Conservation (phyloP, 352 stramenopile species). For the Phytophthora aleatoria region DNA sequence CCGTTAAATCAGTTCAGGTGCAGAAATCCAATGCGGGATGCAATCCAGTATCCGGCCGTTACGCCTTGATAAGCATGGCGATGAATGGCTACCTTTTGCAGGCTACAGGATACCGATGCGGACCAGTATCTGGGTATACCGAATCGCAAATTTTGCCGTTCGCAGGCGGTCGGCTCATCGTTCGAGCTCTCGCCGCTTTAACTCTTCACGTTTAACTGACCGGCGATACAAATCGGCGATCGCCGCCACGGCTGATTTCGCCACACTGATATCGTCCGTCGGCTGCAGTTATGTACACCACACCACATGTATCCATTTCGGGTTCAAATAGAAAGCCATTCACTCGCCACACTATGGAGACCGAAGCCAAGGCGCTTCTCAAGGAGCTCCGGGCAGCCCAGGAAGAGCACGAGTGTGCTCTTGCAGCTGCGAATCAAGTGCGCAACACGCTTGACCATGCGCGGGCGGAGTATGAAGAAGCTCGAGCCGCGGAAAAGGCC, state of each 20-base stretch:
- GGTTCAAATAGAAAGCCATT: background rate
- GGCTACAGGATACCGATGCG: background rate
- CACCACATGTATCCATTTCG: slow-evolving; percentile 12
- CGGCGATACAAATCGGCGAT: too few relatives aligned
- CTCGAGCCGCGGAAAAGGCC: slow-evolving; percentile 23
- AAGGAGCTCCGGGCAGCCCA: slow-evolving; percentile 43
- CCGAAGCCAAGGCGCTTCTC: slow-evolving; percentile 26
- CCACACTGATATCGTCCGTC: too few relatives aligned
- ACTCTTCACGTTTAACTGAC: too few relatives aligned
- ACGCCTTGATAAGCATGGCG: background rate
- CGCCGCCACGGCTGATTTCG: too few relatives aligned
- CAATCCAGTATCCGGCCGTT: too few relatives aligned
- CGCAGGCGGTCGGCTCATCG: background rate
- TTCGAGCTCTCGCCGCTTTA: background rate
- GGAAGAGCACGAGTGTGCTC: slow-evolving; percentile 47
- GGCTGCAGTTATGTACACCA: slow-evolving; percentile 1
- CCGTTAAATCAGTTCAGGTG: too few relatives aligned
- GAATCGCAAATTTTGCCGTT: background rate
- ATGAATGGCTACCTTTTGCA: background rate
- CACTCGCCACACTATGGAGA: slow-evolving; percentile 14
- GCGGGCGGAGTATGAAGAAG: slow-evolving; percentile 36
- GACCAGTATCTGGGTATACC: background rate
- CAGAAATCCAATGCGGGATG: too few relatives aligned
- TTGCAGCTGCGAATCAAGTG: slow-evolving; percentile 30
- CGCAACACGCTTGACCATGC: slow-evolving; percentile 27